Evolutionary conservation across 495 filamentous ascomycete genomes (phyloP).

Genomic region (Xylaria castorea): DNA sequence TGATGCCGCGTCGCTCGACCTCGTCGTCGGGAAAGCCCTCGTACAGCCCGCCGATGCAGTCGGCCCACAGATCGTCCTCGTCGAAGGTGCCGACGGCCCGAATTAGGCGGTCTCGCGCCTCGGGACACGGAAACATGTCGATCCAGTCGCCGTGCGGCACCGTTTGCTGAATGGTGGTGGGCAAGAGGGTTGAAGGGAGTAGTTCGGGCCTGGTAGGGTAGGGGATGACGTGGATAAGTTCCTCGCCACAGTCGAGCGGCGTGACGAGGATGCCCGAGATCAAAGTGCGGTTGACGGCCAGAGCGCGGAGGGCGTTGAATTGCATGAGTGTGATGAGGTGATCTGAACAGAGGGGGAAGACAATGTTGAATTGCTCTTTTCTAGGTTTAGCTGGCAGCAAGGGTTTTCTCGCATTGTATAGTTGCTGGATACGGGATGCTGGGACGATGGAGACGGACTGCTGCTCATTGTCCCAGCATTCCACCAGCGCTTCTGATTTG

Average conservation of each 20-base stretch:
- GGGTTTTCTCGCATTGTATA: conserved; percentile 45
- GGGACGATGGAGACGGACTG: conserved; percentile 45
- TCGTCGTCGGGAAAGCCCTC: conserved; percentile 50
- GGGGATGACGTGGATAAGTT: conserved; percentile 44
- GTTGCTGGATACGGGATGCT: conserved; percentile 48
- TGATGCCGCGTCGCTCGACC: conserved; percentile 46
- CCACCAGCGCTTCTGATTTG: conserved; percentile 45
- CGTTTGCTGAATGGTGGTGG: conserved; percentile 47
- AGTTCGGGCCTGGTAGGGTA: conserved; percentile 36
- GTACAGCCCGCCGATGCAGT: conserved; percentile 47
- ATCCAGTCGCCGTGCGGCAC: conserved; percentile 51
- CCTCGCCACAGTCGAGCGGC: conserved; percentile 37
- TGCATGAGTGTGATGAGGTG: conserved; percentile 54
- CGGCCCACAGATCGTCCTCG: conserved; percentile 50
- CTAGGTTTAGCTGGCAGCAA: conserved; percentile 37
- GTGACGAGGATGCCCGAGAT: conserved; percentile 45
- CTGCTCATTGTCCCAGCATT: conserved; percentile 48
- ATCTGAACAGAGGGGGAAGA: conserved; percentile 51
- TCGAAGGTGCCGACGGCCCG: conserved; percentile 47
- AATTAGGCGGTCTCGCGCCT: conserved; percentile 48
- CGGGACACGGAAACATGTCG: conserved; percentile 47
- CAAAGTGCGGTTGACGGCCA: conserved; percentile 46
- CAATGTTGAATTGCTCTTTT: conserved; percentile 38
- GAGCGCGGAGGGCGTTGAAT: conserved; percentile 52
- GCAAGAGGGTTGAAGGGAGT: conserved; percentile 42